Base-by-base conservation (phyloP, 331 rosid genomes). In the Cydonia oblonga region DNA sequence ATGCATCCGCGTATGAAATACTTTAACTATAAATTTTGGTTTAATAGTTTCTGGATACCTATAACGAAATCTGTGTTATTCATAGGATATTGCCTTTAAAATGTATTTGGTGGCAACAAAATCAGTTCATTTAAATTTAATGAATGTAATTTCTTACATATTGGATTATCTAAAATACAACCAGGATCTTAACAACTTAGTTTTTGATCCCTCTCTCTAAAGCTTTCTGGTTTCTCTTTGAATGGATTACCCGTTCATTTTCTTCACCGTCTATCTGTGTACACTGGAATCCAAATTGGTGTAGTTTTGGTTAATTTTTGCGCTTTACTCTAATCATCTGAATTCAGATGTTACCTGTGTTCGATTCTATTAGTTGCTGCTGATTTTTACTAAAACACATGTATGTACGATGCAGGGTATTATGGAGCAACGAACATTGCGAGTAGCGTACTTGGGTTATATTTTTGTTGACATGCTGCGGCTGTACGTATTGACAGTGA, bases 401-500 rank as follows among this genome's bases (percentile, higher is more conserved):
- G 13, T 69, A 54, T 44, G 7, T 70, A 57, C 66, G 75, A 70
- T 79, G 80, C 84, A 84, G 89, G 87, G 66, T 73, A 80, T 79
- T 62, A 75, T 62, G 70, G 78, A 78, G 84, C 73, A n/a, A n/a
- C n/a, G n/a, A n/a, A n/a, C n/a, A n/a, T n/a, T n/a, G n/a, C n/a
- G n/a, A n/a, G 75, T 49, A 10, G 30, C 2, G 9, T 62, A 51
- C 62, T 52, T 56, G 38, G 78, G 69, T 79, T 67, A 18, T 76
- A 46, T 38, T 62, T 75, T 76, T 68, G 66, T 77, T 57, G 78
- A 68, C 79, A 76, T 80, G 84, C 75, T 62, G 72, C 66, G 23
- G 3, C 70, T 16, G 56, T 74, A 70, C 77, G 30, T 70, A 57
- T 76, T 75, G 69, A 65, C 73, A 72, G 80, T 64, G 68, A 64